Percentiles rank a stretch among this genome's conserved stretches.
Evolutionary conservation across 2,329 filamentous ascomycete genomes (phyloP).

Genomic region (Paecilomyces fulvus): DNA sequence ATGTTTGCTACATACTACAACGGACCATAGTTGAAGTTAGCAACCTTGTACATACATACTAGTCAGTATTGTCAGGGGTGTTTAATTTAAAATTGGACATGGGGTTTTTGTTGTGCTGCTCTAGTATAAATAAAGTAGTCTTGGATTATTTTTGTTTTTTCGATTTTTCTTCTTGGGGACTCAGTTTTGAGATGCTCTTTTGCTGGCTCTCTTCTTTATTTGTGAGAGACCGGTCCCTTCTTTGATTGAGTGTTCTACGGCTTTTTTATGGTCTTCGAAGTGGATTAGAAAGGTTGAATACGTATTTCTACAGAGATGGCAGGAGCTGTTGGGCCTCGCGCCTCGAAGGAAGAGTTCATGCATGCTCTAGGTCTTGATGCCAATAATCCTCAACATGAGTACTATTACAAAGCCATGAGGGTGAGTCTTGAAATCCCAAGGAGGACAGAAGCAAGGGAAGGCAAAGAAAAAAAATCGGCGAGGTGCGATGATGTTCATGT

Average conservation of each 20-base stretch:
- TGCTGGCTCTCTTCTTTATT: not conserved
- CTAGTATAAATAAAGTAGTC: not conserved
- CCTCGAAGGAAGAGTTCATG: constrained; percentile 41
- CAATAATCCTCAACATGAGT: constrained; percentile 35
- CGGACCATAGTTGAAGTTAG: too few relatives aligned
- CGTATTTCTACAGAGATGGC: constrained; percentile 13
- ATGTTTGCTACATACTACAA: not conserved
- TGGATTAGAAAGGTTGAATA: not conserved
- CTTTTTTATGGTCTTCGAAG: not conserved
- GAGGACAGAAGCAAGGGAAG: not conserved
- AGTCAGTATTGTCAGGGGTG: not conserved
- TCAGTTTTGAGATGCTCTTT: not conserved
- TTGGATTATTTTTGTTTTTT: not conserved
- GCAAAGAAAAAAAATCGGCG: not conserved
- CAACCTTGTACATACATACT: not conserved
- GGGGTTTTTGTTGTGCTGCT: not conserved
- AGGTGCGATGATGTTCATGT: not conserved
- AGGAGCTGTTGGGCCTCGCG: constrained; percentile 31
- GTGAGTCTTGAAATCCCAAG: constrained; percentile 18
- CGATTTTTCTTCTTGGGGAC: not conserved
- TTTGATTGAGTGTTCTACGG: not conserved
- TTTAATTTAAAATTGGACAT: not conserved
- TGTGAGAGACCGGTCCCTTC: too few relatives aligned
- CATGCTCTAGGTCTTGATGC: constrained; percentile 33
- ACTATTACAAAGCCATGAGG: constrained; percentile 37